A percentile compares a stretch with the other conserved stretches of the same genome.
Conservation (phyloP, 2,329 filamentous ascomycete genomes). For the Botrytis aclada region DNA sequence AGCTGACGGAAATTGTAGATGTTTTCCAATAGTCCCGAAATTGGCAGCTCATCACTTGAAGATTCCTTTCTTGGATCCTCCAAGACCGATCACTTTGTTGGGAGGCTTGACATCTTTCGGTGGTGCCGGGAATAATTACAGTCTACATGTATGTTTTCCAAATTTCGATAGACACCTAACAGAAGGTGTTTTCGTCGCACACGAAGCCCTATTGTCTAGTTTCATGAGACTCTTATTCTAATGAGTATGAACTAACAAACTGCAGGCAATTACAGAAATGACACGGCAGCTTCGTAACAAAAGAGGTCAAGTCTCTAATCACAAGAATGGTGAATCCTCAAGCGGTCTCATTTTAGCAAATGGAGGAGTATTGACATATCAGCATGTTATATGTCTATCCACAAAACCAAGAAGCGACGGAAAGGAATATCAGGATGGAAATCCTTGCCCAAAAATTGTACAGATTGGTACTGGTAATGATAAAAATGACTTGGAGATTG, state of each 20-base stretch:
- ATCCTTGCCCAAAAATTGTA: conserved; percentile 44
- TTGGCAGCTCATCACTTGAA: conserved; percentile 59
- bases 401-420: conserved; percentile 40
- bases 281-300: conserved; percentile 44
- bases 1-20: conserved; percentile 42
- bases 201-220: background rate
- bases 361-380: conserved; percentile 62
- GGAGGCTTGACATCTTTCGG: conserved; percentile 67
- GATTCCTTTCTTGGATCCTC: conserved; percentile 45
- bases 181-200: too few species aligned
- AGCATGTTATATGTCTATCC: conserved; percentile 60
- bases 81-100: conserved; percentile 57
- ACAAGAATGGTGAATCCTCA: conserved; percentile 37
- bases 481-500: background rate
- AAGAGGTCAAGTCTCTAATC: conserved; percentile 37
- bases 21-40: conserved; percentile 69
- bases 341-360: conserved; percentile 62
- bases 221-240: background rate
- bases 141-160: conserved; percentile 55
- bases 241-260: background rate
- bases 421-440: conserved; percentile 46
- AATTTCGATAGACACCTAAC: background rate
- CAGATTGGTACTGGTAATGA: conserved; percentile 32
- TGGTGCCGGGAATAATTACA: conserved; percentile 69
- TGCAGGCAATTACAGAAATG: conserved; percentile 53